Evolutionary conservation across 257 asterid species (phyloP), one percentile per base, ranked within the genome.

Genomic region (Nicotiana tomentosiformis): DNA sequence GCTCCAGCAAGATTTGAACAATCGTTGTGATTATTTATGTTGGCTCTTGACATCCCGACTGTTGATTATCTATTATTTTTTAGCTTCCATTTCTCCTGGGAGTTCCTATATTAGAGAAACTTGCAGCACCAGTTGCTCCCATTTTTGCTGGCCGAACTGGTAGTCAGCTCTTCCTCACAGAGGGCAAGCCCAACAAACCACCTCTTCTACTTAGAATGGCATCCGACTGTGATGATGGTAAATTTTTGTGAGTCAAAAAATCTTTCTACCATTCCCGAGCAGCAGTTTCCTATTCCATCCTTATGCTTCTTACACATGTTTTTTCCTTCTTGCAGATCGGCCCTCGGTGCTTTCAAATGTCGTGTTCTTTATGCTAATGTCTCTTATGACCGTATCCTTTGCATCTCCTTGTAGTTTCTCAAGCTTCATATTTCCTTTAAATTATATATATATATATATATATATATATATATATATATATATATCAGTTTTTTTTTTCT

Each of bases 31-130:
- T 84, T 77, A 39, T 49, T 17, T 53, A 20, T 58, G 64, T 29
- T 69, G 81, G 84, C 85, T 87, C 80, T 89, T 89, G 90, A 92
- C 90, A 62, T 90, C 90, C 90, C 85, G 89, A 88, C 91, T 87
- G 90, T 86, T 86, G 29, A 74, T 87, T 86, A 78, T 87, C 84
- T 87, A 79, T 82, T 65, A 81, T 82, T 83, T 66, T 90, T 84
- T 89, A 95, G 98, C 97, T 96, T 88, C 99, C 99, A 4, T 92
- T 94, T 87, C 97, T 96, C 55, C 69, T 94, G 83, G 99, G 99
- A 12, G 83, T 94, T 66, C 83, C 91, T 57, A 89, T 96, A 86
- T 85, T 96, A 86, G 99, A 96, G 92, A 96, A 92, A 91, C 84
- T 96, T 80, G 99, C 95, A 82, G 90, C 97, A 68, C 98, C 99